Evolutionary conservation across 257 asterid genomes (phyloP).

Genomic region (Paulownia fortunei): DNA sequence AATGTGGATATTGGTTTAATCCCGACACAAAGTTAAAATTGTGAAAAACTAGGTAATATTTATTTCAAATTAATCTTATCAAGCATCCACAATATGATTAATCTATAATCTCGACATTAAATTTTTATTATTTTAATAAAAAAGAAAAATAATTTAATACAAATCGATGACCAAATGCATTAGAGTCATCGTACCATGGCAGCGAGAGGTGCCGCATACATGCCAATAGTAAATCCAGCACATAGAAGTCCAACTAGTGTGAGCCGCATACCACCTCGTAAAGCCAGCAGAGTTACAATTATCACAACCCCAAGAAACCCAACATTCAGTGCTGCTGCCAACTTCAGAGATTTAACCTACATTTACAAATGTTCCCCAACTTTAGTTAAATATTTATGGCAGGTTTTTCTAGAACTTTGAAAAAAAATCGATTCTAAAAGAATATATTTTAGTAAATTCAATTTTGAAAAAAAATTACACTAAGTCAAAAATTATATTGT

Average conservation of each 20-base stretch:
- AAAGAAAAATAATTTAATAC: not conserved
- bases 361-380: not conserved
- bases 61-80: no score
- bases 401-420: not conserved
- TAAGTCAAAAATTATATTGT: no score
- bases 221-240: slow-evolving; percentile 66
- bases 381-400: not conserved
- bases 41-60: no score
- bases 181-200: slow-evolving; percentile 49
- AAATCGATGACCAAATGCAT: not conserved
- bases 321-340: slow-evolving; percentile 55
- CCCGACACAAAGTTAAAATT: no score
- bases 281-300: slow-evolving; percentile 43
- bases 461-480: no score
- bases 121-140: not conserved
- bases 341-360: slow-evolving; percentile 48
- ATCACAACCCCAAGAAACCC: slow-evolving; percentile 58
- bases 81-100: no score
- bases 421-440: not conserved
- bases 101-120: no score
- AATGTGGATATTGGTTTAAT: no score
- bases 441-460: no score
- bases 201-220: slow-evolving; percentile 83
- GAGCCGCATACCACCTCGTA: slow-evolving; percentile 45
- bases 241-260: slow-evolving; percentile 66